phyloP scores from a whole-genome alignment of 2,329 filamentous ascomycete species.

The Rhytidhysteron rufulum region DNA sequence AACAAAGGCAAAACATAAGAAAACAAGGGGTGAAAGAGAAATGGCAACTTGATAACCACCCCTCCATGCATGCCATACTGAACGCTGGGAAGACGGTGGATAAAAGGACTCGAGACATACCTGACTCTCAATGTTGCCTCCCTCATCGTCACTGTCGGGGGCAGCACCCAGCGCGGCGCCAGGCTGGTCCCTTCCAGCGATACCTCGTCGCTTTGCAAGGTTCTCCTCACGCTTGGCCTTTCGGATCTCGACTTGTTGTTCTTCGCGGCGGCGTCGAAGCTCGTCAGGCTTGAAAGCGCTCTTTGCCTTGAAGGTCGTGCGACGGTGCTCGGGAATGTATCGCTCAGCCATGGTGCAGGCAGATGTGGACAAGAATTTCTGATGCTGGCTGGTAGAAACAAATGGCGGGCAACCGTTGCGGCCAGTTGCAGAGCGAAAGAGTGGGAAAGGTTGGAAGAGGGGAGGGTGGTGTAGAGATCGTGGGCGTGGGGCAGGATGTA shows the following conservation, averaged over 20 bases:
- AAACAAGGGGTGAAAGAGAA: not conserved
- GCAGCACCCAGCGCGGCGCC: conserved; percentile 82
- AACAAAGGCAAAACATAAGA: not conserved
- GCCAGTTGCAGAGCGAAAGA: not conserved
- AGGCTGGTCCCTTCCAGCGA: conserved; percentile 69
- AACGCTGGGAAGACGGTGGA: not conserved
- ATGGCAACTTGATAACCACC: no score
- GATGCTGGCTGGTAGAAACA: conserved; percentile 12
- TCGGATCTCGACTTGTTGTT: conserved; percentile 98
- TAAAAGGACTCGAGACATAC: conserved; percentile 54
- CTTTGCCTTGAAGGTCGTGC: conserved; percentile 99
- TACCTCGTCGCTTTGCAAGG: conserved; percentile 94
- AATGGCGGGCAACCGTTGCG: not conserved
- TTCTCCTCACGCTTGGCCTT: conserved; percentile 99
- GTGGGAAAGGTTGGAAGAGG: not conserved
- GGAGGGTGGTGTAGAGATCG: conserved; percentile 1
- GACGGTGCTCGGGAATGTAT: conserved; percentile 98
- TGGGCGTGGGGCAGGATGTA: conserved; percentile 2
- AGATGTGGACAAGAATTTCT: conserved; percentile 14
- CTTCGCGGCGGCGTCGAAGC: conserved; percentile 94
- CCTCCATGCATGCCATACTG: no score
- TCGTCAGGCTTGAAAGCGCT: conserved; percentile 99
- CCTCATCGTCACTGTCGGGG: conserved; percentile 96
- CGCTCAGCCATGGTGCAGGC: conserved; percentile 81
- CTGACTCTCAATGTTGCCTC: conserved; percentile 91